phyloP scores from a whole-genome alignment of 345 rosid genomes.

The Theobroma cacao region DNA sequence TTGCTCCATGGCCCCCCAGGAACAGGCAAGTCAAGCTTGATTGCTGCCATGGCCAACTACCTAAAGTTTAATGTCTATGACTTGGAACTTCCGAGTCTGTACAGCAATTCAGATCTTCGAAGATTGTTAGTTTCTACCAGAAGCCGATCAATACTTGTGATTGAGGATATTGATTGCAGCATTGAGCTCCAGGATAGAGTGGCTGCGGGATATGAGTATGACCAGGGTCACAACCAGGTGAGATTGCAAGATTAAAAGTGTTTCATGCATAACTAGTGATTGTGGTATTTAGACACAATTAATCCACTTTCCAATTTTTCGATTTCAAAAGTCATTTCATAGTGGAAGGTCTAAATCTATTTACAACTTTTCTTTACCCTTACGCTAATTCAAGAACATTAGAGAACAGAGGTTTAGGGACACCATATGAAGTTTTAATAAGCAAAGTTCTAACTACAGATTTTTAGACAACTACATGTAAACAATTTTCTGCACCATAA shows the following conservation, averaged over 20 bases:
- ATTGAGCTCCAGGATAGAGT: background rate
- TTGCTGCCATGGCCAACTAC: constrained; percentile 22
- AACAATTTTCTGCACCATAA: no score
- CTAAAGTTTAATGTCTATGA: constrained; percentile 27
- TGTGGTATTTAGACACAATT: no score
- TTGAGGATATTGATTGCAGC: constrained; percentile 4
- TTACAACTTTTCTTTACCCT: no score
- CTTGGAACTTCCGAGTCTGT: constrained; percentile 15
- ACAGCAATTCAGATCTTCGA: background rate
- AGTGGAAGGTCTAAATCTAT: no score
- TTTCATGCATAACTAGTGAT: background rate
- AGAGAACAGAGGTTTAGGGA: no score
- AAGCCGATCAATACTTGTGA: constrained; percentile 6
- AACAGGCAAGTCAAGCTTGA: constrained; percentile 29
- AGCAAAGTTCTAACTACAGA: no score
- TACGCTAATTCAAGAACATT: background rate
- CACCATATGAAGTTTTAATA: no score
- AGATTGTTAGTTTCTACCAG: background rate
- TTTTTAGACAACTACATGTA: no score
- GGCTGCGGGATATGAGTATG: background rate
- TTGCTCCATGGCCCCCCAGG: constrained; percentile 26
- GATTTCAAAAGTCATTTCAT: no score
- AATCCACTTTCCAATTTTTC: background rate
- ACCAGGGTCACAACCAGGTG: background rate
- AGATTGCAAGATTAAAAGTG: background rate